phyloP scores from a whole-genome alignment of 192 early-diverging fungal species.

The Physocladia obscura region DNA sequence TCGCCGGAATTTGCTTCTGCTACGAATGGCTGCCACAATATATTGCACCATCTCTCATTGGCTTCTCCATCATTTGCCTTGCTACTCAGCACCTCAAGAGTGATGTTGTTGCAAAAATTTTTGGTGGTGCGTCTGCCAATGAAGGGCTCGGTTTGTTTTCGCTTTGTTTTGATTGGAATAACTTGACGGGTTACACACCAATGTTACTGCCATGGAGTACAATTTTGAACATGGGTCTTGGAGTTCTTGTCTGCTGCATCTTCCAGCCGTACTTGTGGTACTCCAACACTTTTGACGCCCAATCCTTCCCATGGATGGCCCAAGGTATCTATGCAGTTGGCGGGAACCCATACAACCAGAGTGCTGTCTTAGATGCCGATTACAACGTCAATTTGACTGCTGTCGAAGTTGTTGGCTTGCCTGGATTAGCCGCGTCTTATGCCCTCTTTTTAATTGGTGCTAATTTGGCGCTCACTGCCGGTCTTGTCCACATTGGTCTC shows the following conservation, averaged over 20 bases:
- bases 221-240: neutral
- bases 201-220: constrained; percentile 7
- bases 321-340: neutral
- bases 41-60: constrained; percentile 35
- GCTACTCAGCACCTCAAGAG: constrained; percentile 26
- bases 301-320: neutral
- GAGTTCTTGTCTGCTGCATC: neutral
- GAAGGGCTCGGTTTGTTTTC: constrained; percentile 49
- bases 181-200: constrained; percentile 44
- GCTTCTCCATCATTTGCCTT: constrained; percentile 44
- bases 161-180: constrained; percentile 49
- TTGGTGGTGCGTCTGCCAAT: constrained; percentile 42
- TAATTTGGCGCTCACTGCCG: constrained; percentile 24
- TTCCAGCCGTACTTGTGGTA: neutral
- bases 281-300: constrained; percentile 2
- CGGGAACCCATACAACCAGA: constrained; percentile 11
- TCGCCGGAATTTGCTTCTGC: constrained; percentile 35
- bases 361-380: constrained; percentile 2
- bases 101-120: constrained; percentile 35
- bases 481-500: constrained; percentile 22
- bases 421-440: constrained; percentile 2
- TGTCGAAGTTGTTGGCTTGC: neutral
- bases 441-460: constrained; percentile 5
- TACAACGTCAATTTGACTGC: neutral
- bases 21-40: constrained; percentile 47